Base-by-base conservation (phyloP, 1,139 yeast genomes). In the Scheffersomyces parashehatae region DNA sequence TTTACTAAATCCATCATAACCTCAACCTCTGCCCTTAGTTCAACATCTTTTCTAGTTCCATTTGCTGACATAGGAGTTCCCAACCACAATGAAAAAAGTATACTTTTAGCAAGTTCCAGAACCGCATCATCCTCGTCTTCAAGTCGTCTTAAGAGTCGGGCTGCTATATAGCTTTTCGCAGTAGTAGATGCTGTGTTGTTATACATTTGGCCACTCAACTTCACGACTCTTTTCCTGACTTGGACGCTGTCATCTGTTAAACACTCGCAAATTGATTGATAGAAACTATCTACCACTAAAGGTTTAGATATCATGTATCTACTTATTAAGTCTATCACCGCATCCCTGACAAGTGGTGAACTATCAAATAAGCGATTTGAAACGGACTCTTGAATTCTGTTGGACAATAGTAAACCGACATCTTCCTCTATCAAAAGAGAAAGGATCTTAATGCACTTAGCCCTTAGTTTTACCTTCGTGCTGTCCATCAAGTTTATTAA, bases 271-370 rank as follows among this genome's bases (percentile, higher is more conserved):
- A 86, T 65, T 9, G 79, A 70, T 24, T 59, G 64, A 57, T 79
- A 79, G 50, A 81, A 82, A 29, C 74, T 75, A 9, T 67, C 65
- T 26, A 77, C 68, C 20, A 74, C 62, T 2, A 67, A 73, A 0
- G 82, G 79, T 43, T 73, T 71, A 1, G 67, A 52, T 3, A 60
- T 52, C 38, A 85, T 58, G 48, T 79, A 82, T 41, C 75, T 75
- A 11, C 79, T 75, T 28, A 88, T 64, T 40, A 89, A 70, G 37
- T 88, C 95, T 26, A 88, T 66, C 2, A 83, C 83, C 0, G 95
- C 88, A 56, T 85, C 91, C 47, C 90, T 73, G 0, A 88, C 93
- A 42, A 83, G 75, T 0, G 95, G 81, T 1, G 91, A 85, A 0
- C 72, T 57, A 51, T 87, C 93, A 5, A 58, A 63, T 32, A 88